Base-by-base conservation (phyloP, 129 eudicot genomes). In the Calendula officinalis region DNA sequence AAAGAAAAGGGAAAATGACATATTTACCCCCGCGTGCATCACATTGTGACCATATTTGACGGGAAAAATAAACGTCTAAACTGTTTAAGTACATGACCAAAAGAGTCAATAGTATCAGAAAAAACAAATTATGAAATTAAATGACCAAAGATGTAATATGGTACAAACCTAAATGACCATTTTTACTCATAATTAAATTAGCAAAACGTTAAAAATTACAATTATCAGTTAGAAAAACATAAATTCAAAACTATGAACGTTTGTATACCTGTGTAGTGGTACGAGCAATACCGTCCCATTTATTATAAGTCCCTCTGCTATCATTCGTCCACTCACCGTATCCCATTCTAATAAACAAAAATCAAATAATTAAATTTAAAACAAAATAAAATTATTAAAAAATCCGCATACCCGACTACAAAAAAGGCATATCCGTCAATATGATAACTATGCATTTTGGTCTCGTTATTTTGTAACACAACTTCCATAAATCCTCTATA, bases 281-380 rank as follows among this genome's bases (percentile, higher is more conserved):
- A 4, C 97, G 91, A 69, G 97, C 95, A 81, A 90, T 76, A 12
- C 97, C 97, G 56, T 90, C 97, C 97, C 95, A 90, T 78, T 90
- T 90, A 76, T 90, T 90, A 64, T 90, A 90, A 51, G 97, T 90
- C 40, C 97, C 97, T 74, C 97, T 79, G 77, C 97, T 90, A 45
- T 69, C 81, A 37, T 84, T 83, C 2, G 97, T 80, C 97, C 97
- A 90, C 78, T 81, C 97, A 22, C 97, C 97, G 35, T 67, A 90
- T 60, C 86, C 92, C 97, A 90, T 90, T 59, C 97, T 90, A 83
- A 42, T 47, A 70, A 22, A 40, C 54, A 39, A 34, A 64, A 5
- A 62, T 36, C 9, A 3, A 37, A 15, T 40, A 46, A 37, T 44
- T 42, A 58, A 70, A 58, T 57, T 10, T 5, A 43, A 33, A 47